Conservation (phyloP, 2,329 filamentous ascomycete genomes). For the Ilyonectria robusta region DNA sequence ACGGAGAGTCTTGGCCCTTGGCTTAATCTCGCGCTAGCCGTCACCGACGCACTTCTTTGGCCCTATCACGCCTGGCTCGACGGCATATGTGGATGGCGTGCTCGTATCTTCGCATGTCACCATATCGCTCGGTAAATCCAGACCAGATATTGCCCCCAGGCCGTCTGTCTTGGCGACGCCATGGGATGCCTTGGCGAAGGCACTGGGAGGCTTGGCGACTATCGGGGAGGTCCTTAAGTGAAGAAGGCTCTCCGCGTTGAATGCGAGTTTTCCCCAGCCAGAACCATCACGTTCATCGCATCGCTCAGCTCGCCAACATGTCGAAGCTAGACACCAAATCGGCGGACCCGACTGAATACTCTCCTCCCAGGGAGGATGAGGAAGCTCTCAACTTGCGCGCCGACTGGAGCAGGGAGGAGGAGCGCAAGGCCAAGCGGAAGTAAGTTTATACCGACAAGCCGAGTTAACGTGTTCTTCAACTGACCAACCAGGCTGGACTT, state of each 20-base stretch:
- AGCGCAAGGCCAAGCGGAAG: constrained; percentile 56
- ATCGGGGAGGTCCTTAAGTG: constrained; percentile 11
- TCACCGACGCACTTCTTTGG: constrained; percentile 7
- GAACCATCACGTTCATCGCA: constrained; percentile 5
- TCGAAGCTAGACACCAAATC: constrained; percentile 31
- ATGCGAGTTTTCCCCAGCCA: background rate
- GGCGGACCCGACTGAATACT: constrained; percentile 32
- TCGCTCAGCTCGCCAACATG: constrained; percentile 30
- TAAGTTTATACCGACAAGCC: constrained; percentile 35
- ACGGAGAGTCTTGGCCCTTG: constrained; percentile 31
- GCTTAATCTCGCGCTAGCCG: constrained; percentile 27
- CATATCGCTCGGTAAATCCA: constrained; percentile 24
- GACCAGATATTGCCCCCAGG: constrained; percentile 21
- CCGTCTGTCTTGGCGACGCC: background rate
- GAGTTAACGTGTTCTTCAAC: background rate
- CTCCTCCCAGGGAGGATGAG: constrained; percentile 48
- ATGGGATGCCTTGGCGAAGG: background rate
- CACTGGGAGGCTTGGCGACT: constrained; percentile 3
- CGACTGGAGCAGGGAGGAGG: constrained; percentile 56
- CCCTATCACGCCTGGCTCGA: constrained; percentile 30
- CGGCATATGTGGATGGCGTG: constrained; percentile 43
- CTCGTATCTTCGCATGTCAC: constrained; percentile 41
- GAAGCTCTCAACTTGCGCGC: constrained; percentile 45
- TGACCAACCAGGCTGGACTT: constrained; percentile 51
- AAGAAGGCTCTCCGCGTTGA: background rate